Evolutionary conservation across 106 monocot genomes (phyloP).

Genomic region (Amphibolis antarctica): DNA sequence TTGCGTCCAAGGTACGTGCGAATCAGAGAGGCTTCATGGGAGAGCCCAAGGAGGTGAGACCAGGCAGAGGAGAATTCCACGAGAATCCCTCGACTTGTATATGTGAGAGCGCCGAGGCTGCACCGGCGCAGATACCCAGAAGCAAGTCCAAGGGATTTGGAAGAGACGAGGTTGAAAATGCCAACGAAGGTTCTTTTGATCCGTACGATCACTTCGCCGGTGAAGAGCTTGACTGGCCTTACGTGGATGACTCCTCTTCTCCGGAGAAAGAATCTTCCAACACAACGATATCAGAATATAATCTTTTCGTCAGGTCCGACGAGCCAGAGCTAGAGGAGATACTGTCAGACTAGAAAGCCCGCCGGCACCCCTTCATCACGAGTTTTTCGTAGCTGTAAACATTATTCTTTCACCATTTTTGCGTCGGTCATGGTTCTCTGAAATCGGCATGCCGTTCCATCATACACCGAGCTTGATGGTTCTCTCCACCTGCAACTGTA

Average conservation of each 20-base stretch:
- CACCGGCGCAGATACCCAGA: background rate
- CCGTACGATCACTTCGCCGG: background rate
- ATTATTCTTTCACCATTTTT: too few relatives aligned
- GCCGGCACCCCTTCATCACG: too few relatives aligned
- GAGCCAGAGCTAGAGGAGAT: slow-evolving; percentile 59
- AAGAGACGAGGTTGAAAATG: slow-evolving; percentile 2
- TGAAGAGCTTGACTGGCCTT: slow-evolving; percentile 23
- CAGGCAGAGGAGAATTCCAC: slow-evolving; percentile 89
- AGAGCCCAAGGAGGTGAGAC: slow-evolving; percentile 80
- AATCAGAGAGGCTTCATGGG: slow-evolving; percentile 90
- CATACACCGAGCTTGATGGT: too few relatives aligned
- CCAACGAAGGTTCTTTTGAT: background rate
- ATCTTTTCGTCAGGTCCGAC: slow-evolving; percentile 22
- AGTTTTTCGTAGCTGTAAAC: too few relatives aligned
- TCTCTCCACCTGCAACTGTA: too few relatives aligned
- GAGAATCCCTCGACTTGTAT: slow-evolving; percentile 63
- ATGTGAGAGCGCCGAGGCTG: slow-evolving; percentile 7
- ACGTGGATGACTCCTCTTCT: slow-evolving; percentile 52
- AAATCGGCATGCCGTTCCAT: too few relatives aligned
- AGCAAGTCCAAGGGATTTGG: slow-evolving; percentile 4
- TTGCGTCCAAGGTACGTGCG: slow-evolving; percentile 46
- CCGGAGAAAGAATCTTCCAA: slow-evolving; percentile 9
- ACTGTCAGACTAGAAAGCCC: slow-evolving; percentile 41
- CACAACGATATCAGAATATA: slow-evolving; percentile 16
- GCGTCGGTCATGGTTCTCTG: too few relatives aligned